Evolutionary conservation across 2,329 filamentous ascomycete genomes (phyloP).

Genomic region (Podosphaera xanthii): DNA sequence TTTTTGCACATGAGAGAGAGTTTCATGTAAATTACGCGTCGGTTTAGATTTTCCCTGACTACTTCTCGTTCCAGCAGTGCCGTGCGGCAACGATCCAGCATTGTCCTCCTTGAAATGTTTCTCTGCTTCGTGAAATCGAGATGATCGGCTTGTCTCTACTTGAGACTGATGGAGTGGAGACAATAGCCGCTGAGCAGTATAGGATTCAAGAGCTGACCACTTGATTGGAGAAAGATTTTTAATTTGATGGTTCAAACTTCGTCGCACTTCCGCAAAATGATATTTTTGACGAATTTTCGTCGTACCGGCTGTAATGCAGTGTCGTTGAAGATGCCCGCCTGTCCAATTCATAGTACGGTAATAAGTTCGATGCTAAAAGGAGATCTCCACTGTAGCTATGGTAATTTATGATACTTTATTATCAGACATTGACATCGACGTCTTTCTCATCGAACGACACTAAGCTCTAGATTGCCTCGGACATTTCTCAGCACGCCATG

Average conservation of each 20-base stretch:
- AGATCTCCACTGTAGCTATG: no score
- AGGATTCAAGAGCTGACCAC: conserved; percentile 2
- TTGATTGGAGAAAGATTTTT: conserved; percentile 15
- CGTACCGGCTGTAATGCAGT: conserved; percentile 17
- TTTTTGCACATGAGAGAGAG: no score
- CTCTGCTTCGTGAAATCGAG: neutral
- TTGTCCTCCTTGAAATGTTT: neutral
- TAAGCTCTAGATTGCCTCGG: no score
- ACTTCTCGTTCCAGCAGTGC: neutral
- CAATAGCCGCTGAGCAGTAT: neutral
- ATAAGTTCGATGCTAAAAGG: neutral
- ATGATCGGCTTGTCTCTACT: neutral
- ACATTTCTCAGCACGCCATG: no score
- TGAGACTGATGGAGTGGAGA: neutral
- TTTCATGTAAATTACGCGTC: neutral
- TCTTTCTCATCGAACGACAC: no score
- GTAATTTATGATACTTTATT: no score
- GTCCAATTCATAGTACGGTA: conserved; percentile 25
- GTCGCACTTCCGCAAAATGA: conserved; percentile 23
- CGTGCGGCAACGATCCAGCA: neutral
- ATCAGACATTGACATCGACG: no score
- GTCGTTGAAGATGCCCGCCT: conserved; percentile 23
- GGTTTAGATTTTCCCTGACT: neutral
- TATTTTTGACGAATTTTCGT: conserved; percentile 22
- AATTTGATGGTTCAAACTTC: conserved; percentile 13